Base-by-base conservation (phyloP, 768 basidiomycete genomes). In the Lactarius sanguifluus region DNA sequence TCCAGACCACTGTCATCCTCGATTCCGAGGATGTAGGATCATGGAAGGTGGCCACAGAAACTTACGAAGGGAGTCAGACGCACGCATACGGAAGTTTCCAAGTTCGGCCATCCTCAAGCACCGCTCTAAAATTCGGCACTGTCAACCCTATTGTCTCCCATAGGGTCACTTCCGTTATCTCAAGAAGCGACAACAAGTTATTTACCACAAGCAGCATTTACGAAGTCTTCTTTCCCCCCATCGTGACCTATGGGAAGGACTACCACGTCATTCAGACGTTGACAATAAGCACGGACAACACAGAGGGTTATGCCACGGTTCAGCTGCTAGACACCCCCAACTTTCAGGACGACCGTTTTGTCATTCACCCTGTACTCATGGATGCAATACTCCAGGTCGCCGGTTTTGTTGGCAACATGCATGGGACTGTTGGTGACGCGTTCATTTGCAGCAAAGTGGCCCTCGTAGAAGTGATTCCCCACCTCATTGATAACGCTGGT, bases 321-420 rank as follows among this genome's bases (percentile, higher is more conserved):
- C 71, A 75, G 32, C 75, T 88, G 16, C 81, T 82, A 1, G 43
- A 67, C 10, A 69, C 78, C 55, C 65, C 77, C 30, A 68, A 78
- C 54, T 65, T 77, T 28, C 68, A 70, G 20, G 73, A 77, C 32
- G 67, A 71, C 32, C 69, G 73, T 15, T 83, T 81, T 66, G 76
- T 79, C 12, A 75, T 78, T 3, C 81, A 87, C 66, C 84, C 85
- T 6, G 72, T 88, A 30, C 89, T 90, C 75, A 77, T 83, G 64
- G 90, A 91, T 68, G 84, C 86, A 0, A 77, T 91, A 36, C 76
- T 90, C 36, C 90, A 91, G 65, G 80, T 84, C 43, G 84, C 89
- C 0, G 90, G 90, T 3, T 89, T 91, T 74, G 76, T 90, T 40
- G 81, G 85, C 30, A 92, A 91, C 73, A 72, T 85, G 71, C 81